Evolutionary conservation across 2,329 filamentous ascomycete genomes (phyloP).

Genomic region (Trichoderma atrobrunneum): DNA sequence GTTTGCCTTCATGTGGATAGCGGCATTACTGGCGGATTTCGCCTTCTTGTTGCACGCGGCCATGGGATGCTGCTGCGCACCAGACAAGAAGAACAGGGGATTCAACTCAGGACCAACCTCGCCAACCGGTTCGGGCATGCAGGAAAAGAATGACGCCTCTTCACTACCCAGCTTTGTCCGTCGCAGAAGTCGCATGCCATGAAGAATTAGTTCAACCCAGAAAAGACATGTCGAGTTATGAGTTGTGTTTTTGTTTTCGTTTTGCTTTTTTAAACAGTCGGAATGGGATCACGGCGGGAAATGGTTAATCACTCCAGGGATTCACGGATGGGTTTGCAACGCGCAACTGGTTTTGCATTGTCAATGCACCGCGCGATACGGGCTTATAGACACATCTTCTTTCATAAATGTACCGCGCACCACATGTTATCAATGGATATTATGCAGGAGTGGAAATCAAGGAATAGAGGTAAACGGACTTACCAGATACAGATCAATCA

Average conservation of each 20-base stretch:
- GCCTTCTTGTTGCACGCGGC: constrained; percentile 72
- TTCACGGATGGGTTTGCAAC: background rate
- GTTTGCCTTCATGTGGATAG: constrained; percentile 90
- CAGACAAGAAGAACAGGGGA: constrained; percentile 20
- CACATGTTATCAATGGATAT: background rate
- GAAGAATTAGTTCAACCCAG: background rate
- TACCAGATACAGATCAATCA: background rate
- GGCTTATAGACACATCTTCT: background rate
- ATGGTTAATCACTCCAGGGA: background rate
- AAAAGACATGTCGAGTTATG: background rate
- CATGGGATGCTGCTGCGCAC: constrained; percentile 71
- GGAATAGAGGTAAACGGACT: background rate
- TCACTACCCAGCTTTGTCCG: constrained; percentile 13
- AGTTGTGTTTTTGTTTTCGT: background rate
- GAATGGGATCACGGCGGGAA: background rate
- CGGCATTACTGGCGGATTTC: constrained; percentile 61
- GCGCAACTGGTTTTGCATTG: background rate
- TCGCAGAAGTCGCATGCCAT: constrained; percentile 14
- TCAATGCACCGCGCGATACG: background rate
- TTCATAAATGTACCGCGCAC: background rate
- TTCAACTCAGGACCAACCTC: background rate
- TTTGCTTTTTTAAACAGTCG: background rate
- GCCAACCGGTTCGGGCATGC: background rate
- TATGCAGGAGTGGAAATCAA: background rate
- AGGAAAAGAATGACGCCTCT: background rate